Conservation (phyloP, 176 grass and related monocot genomes). For the Tillandsia leiboldiana region DNA sequence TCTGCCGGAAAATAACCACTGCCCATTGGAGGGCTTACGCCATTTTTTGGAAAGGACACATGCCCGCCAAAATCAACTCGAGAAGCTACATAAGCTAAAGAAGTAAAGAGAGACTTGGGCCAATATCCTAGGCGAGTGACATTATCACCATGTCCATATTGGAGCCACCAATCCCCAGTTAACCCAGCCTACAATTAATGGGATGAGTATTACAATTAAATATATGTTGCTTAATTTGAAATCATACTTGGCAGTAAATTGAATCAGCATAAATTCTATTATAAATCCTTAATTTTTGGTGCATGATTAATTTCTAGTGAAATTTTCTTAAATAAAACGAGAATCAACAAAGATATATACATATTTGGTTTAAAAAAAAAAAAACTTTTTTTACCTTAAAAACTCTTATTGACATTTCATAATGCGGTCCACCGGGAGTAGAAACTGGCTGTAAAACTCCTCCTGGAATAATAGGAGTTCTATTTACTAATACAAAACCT, state of each 20-base stretch:
- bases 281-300: too few relatives aligned
- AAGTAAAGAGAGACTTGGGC: neutral
- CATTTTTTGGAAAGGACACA: too few relatives aligned
- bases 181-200: neutral
- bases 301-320: too few relatives aligned
- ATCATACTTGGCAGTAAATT: too few relatives aligned
- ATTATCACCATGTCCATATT: neutral
- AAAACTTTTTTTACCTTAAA: neutral
- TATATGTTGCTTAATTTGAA: too few relatives aligned
- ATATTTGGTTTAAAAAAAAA: neutral
- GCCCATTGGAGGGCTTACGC: neutral
- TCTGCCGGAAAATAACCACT: neutral
- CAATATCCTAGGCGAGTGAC: neutral
- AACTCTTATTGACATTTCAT: neutral
- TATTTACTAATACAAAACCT: neutral
- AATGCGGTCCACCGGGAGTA: neutral
- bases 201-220: neutral
- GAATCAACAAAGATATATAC: neutral
- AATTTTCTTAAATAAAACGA: neutral
- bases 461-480: neutral
- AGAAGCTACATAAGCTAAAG: neutral
- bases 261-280: too few relatives aligned
- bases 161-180: constrained; percentile 3
- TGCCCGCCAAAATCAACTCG: neutral
- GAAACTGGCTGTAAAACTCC: neutral